Evolutionary conservation across 306 rosid genomes (phyloP), one percentile per base, ranked within the genome.

Genomic region (Sindora glabra): DNA sequence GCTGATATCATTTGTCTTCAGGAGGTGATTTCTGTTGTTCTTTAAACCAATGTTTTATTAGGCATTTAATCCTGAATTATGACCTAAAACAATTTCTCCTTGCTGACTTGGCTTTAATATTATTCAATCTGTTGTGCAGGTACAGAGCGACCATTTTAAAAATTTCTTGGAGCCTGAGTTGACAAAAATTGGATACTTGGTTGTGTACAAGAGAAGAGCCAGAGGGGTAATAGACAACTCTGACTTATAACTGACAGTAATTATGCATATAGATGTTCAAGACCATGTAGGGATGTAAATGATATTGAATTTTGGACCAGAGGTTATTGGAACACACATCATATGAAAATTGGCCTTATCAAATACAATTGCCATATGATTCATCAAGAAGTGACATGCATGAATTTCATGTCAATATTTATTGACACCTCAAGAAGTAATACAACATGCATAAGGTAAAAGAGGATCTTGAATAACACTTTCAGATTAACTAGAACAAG

Each of bases 1-100:
- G 71, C 79, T 10, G 77, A 65, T 56, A 78, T 78, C 40, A 48
- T 78, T 29, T 74, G 77, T 69, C 77, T 78, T 18, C 80, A 74
- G 42, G 83, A 78, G 83, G 80, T 74, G 19, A 48, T 21, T 18
- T 11, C 63, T 48, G 11, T n/a, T n/a, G 17, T 26, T n/a, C 30
- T 26, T 6, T 26, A 3, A 2, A 26, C 30, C 30, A 2, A 6
- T 26, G 30, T 26, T 26, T 42, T 45, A 14, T 17, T n/a, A n/a
- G 44, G 61, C 22, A 5, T 6, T 34, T 25, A 25, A 55, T 19
- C n/a, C 15, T 23, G 37, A 49, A 55, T 27, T 22, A 15, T 41
- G 48, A 16, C 21, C 34, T 36, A 22, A 42, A n/a, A 10, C 2
- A 33, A 21, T 26, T 2, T 26, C 46, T 15, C 19, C n/a, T 22